Evolutionary conservation across 495 filamentous ascomycete species (phyloP).

Genomic region (Xylaria flabelliformis): DNA sequence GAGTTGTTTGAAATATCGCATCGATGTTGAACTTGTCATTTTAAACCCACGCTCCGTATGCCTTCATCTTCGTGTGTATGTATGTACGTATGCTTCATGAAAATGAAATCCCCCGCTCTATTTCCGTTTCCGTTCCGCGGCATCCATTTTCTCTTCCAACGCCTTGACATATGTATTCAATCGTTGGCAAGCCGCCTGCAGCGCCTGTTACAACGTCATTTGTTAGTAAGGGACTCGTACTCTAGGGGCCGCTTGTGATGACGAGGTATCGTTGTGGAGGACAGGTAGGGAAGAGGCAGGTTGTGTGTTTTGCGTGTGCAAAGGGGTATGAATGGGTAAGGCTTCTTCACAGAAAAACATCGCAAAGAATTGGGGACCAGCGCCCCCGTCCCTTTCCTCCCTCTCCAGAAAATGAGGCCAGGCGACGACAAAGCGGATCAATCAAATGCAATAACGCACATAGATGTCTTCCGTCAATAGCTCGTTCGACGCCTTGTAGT

Average conservation of each 20-base stretch:
- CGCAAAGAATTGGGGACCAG: slow-evolving; percentile 28
- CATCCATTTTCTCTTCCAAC: slow-evolving; percentile 82
- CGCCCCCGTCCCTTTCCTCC: slow-evolving; percentile 22
- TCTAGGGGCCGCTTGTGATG: slow-evolving; percentile 24
- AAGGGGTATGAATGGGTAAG: slow-evolving; percentile 12
- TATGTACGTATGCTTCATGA: slow-evolving; percentile 6
- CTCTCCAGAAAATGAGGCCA: slow-evolving; percentile 29
- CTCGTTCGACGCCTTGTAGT: slow-evolving; percentile 94
- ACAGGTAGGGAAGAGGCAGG: slow-evolving; percentile 22
- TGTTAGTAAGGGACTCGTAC: slow-evolving; percentile 12
- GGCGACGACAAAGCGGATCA: slow-evolving; percentile 35
- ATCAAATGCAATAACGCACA: slow-evolving; percentile 70
- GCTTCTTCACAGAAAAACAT: slow-evolving; percentile 28
- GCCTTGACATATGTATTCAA: slow-evolving; percentile 81
- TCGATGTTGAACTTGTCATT: slow-evolving; percentile 5
- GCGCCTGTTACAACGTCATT: slow-evolving; percentile 60
- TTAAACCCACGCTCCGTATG: slow-evolving; percentile 24
- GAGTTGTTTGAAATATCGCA: background rate
- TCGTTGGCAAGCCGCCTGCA: slow-evolving; percentile 86
- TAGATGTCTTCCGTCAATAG: slow-evolving; percentile 94
- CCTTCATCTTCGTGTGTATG: slow-evolving; percentile 6
- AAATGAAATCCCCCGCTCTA: slow-evolving; percentile 34
- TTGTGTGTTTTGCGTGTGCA: background rate
- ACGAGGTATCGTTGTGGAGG: background rate
- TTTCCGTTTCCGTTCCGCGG: slow-evolving; percentile 60